Evolutionary conservation across 345 rosid genomes (phyloP).

Genomic region (Zanthoxylum bungeanum): DNA sequence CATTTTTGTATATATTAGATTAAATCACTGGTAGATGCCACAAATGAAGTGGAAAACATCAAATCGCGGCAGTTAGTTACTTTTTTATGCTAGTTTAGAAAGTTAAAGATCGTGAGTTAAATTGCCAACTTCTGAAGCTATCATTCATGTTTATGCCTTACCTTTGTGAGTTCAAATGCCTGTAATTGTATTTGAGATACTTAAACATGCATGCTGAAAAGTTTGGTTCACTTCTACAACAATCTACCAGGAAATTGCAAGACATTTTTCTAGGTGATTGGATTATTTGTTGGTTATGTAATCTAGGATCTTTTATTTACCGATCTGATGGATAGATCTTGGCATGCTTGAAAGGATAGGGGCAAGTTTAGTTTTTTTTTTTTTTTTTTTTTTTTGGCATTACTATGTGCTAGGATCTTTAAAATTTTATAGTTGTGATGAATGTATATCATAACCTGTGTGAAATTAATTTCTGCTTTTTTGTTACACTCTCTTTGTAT

Average conservation of each 20-base stretch:
- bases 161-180: not conserved
- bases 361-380: not conserved
- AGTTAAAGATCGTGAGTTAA: not conserved
- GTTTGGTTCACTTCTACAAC: not conserved
- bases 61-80: not conserved
- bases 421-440: not conserved
- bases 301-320: not conserved
- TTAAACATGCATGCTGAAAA: not conserved
- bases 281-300: not conserved
- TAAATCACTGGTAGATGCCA: not conserved
- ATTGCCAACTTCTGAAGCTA: conserved; percentile 1
- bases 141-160: not conserved
- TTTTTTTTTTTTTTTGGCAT: not conserved
- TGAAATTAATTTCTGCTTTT: not conserved
- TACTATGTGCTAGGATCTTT: not conserved
- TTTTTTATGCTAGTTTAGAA: conserved; percentile 9
- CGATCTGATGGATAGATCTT: not conserved
- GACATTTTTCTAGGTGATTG: not conserved
- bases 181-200: not conserved
- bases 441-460: not conserved
- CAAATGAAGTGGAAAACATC: not conserved
- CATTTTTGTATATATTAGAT: not conserved
- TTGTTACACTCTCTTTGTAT: not conserved
- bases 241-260: not conserved
- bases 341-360: not conserved